A percentile compares a stretch with the other conserved stretches of the same genome.
Evolutionary conservation across 75 land plant genomes (phyloP).

Genomic region (Pseudotsuga menziesii): DNA sequence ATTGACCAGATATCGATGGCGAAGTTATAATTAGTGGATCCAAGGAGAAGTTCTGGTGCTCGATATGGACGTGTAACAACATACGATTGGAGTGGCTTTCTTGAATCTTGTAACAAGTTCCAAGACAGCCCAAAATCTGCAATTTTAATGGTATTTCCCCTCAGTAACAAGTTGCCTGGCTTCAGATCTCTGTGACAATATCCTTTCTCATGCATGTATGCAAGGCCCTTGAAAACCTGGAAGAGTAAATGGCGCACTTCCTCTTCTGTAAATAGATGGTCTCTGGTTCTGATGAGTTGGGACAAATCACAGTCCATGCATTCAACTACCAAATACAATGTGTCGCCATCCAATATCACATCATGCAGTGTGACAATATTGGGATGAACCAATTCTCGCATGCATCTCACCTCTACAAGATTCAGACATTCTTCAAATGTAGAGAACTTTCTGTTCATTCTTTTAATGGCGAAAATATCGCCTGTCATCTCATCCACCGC

Average conservation of each 20-base stretch:
- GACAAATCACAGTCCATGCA: not conserved
- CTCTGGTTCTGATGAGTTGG: not conserved
- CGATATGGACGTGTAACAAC: constrained; percentile 38
- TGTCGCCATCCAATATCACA: not conserved
- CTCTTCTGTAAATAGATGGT: not conserved
- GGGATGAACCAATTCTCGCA: not conserved
- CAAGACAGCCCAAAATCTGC: constrained; percentile 39
- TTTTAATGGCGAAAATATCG: not conserved
- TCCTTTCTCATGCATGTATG: constrained; percentile 34
- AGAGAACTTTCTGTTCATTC: not conserved
- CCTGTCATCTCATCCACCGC: not conserved
- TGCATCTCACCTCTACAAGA: not conserved
- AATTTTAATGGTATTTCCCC: constrained; percentile 23
- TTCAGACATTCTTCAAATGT: not conserved
- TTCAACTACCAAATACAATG: not conserved
- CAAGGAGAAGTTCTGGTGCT: constrained; percentile 41
- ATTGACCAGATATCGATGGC: constrained; percentile 43
- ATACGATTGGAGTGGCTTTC: constrained; percentile 23
- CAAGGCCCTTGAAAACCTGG: constrained; percentile 37
- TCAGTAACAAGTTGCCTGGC: constrained; percentile 31
- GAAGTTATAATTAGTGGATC: constrained; percentile 14
- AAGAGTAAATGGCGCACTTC: constrained; percentile 22
- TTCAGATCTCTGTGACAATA: constrained; percentile 39
- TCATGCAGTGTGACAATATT: not conserved
- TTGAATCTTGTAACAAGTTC: not conserved